Percentiles rank a stretch among this genome's conserved stretches.
Conservation (phyloP, 352 stramenopile species). For the Achlya hypogyna region DNA sequence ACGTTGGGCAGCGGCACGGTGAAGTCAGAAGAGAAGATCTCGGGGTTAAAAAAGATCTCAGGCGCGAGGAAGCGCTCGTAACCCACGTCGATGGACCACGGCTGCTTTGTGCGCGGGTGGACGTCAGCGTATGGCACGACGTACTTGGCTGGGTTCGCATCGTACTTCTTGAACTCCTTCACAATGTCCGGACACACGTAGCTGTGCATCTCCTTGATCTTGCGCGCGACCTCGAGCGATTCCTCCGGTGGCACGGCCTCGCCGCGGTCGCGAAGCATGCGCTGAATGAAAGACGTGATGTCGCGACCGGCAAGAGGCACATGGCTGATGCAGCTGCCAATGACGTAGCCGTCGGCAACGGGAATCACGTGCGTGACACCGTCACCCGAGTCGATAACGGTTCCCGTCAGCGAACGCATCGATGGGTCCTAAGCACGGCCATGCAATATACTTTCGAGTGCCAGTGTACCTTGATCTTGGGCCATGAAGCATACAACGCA, state of each 20-base stretch:
- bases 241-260: slow-evolving; percentile 88
- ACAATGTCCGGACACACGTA: slow-evolving; percentile 93
- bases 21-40: slow-evolving; percentile 94
- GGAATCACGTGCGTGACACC: slow-evolving; percentile 93
- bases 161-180: slow-evolving; percentile 96
- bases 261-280: slow-evolving; percentile 86
- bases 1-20: slow-evolving; percentile 88
- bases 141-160: slow-evolving; percentile 87
- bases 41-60: slow-evolving; percentile 96
- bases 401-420: slow-evolving; percentile 88
- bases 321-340: slow-evolving; percentile 91
- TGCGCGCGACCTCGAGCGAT: slow-evolving; percentile 84
- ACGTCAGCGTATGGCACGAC: slow-evolving; percentile 84
- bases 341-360: slow-evolving; percentile 93
- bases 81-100: slow-evolving; percentile 87
- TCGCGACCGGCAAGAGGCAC: slow-evolving; percentile 90
- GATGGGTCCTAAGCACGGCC: slow-evolving; percentile 29
- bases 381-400: slow-evolving; percentile 91
- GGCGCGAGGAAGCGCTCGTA: slow-evolving; percentile 92
- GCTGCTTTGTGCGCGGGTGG: slow-evolving; percentile 68
- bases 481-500: slow-evolving; percentile 90
- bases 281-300: slow-evolving; percentile 94
- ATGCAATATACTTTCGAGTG: background rate
- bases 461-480: slow-evolving; percentile 58
- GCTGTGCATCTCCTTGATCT: slow-evolving; percentile 92